Evolutionary conservation across 495 filamentous ascomycete species (phyloP).

Genomic region (Hyaloscypha variabilis): DNA sequence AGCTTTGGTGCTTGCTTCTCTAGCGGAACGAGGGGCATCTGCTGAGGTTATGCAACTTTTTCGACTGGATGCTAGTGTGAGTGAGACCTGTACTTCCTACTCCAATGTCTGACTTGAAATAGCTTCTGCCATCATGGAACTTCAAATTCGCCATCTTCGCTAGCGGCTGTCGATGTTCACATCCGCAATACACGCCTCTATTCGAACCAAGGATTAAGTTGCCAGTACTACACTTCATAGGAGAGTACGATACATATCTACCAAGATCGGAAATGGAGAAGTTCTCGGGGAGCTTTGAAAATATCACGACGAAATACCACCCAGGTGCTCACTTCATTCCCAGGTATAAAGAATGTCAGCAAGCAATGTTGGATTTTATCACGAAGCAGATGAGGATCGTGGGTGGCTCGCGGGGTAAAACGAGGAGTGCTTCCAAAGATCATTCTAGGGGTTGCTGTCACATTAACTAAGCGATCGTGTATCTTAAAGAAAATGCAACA

Average conservation of each 20-base stretch:
- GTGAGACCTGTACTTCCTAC: too few species aligned
- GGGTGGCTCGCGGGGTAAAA: too few species aligned
- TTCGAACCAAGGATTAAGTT: slow-evolving; percentile 76
- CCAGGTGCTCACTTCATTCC: slow-evolving; percentile 92
- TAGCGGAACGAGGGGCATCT: not conserved
- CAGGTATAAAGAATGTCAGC: slow-evolving; percentile 72
- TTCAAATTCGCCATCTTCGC: slow-evolving; percentile 81
- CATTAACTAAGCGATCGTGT: too few species aligned
- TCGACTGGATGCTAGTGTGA: slow-evolving; percentile 20
- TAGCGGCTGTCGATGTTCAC: slow-evolving; percentile 70
- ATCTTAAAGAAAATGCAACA: too few species aligned
- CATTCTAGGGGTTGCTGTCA: too few species aligned
- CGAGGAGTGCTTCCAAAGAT: too few species aligned
- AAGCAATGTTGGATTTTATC: slow-evolving; percentile 75
- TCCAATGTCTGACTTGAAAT: too few species aligned
- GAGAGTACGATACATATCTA: slow-evolving; percentile 82
- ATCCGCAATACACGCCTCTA: slow-evolving; percentile 59
- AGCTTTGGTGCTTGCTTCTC: not conserved
- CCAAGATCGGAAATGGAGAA: slow-evolving; percentile 66
- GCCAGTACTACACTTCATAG: slow-evolving; percentile 81
- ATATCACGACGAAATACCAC: slow-evolving; percentile 70
- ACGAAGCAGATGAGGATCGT: too few species aligned
- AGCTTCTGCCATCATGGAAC: slow-evolving; percentile 44
- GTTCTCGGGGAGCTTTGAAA: slow-evolving; percentile 67
- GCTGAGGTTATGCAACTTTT: not conserved